Evolutionary conservation across 169 alveolate species (phyloP), one percentile per base, ranked within the genome.

Genomic region (Prorocentrum cordatum): DNA sequence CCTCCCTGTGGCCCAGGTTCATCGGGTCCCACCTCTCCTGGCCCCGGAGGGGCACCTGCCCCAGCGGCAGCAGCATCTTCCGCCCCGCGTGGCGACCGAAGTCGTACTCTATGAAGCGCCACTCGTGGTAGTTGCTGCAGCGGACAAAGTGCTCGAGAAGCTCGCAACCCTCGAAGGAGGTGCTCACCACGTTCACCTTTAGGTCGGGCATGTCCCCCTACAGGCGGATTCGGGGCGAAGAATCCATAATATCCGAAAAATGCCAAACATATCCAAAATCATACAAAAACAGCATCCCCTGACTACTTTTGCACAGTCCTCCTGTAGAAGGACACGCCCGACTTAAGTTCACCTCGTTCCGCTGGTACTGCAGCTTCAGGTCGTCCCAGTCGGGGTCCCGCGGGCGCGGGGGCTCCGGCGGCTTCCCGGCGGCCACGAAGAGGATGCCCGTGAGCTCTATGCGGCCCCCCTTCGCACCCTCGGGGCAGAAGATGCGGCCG

Each of bases 401-500:
- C n/a, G n/a, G n/a, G n/a, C n/a, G n/a, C n/a, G n/a, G n/a, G n/a
- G n/a, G n/a, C 7, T 14, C 29, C 2, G 88, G 88, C 32, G 59
- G 75, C 31, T 66, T 27, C 14, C 42, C 2, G 2, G 66, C 29
- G 10, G 71, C 73, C 14, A 77, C 59, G 75, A 77, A 77, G 27
- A 27, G 16, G 33, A 77, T 45, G 42, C 88, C 75, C 18, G 45
- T 66, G 22, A 66, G 75, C 3, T 32, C 32, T 22, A 66, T 7
- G 29, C 54, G 31, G 27, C 32, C 16, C 32, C n/a, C 75, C 10
- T 32, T 26, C 2, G 50, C 45, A 26, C 91, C 91, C 31, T 82
- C 91, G 3, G 91, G 79, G 70, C 91, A 82, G 42, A 82, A 82
- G 80, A 82, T 82, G 39, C 91, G 91, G 24, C 91, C 91, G 58